Evolutionary conservation across 2,329 filamentous ascomycete species (phyloP).

Genomic region (Epichloe festucae): DNA sequence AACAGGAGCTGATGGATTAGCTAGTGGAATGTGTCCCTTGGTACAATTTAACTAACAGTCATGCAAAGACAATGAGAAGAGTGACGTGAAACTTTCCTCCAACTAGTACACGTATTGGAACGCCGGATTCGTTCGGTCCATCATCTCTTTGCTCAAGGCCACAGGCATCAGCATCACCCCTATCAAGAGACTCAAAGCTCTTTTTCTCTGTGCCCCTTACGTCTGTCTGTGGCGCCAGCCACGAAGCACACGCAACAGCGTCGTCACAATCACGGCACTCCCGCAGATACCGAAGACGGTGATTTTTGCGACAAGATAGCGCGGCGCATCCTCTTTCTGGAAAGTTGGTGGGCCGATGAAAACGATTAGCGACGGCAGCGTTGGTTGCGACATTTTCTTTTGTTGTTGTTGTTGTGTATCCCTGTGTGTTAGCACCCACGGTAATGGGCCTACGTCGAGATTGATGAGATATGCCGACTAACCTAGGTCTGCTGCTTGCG

Average conservation of each 20-base stretch:
- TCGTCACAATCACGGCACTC: too few species aligned
- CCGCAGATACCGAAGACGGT: too few species aligned
- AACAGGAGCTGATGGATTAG: neutral
- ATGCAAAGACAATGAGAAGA: neutral
- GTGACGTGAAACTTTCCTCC: neutral
- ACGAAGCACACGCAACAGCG: too few species aligned
- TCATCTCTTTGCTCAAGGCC: constrained; percentile 16
- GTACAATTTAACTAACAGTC: neutral
- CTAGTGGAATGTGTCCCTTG: neutral
- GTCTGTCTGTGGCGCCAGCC: constrained; percentile 12
- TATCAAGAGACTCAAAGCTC: constrained; percentile 18
- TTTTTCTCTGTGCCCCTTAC: constrained; percentile 18
- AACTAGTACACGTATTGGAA: constrained; percentile 13
- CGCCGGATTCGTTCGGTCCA: constrained; percentile 20
- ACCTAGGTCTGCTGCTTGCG: constrained; percentile 18
- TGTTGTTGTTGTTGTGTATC: constrained; percentile 28
- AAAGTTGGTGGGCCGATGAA: constrained; percentile 17
- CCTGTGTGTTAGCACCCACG: constrained; percentile 31
- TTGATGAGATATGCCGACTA: constrained; percentile 18
- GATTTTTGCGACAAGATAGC: constrained; percentile 18
- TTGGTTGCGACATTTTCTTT: constrained; percentile 27
- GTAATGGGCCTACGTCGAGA: constrained; percentile 27
- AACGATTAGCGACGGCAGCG: constrained; percentile 30
- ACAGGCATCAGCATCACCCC: constrained; percentile 15
- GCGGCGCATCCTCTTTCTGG: constrained; percentile 29